A percentile compares a stretch with the other conserved stretches of the same genome.
Conservation (phyloP, 495 filamentous ascomycete species). For the Annulohypoxylon bovei region DNA sequence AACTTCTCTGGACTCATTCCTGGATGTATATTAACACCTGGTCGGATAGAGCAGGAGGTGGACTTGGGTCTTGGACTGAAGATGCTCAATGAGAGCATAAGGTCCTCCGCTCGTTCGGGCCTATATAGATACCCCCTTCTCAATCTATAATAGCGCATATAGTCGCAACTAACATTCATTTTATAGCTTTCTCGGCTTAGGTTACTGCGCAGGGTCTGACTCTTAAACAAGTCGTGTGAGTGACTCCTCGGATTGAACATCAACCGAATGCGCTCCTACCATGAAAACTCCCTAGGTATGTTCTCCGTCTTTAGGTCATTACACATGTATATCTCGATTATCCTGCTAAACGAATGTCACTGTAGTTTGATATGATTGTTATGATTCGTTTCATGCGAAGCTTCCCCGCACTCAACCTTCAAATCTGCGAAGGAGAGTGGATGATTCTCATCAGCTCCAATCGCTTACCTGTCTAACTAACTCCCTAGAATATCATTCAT, state of each 20-base stretch:
- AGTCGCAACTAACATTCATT: conserved; percentile 6
- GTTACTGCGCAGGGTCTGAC: background rate
- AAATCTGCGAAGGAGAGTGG: background rate
- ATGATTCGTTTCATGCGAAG: conserved; percentile 19
- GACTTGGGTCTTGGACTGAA: conserved; percentile 18
- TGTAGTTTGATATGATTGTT: background rate
- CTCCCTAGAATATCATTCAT: background rate
- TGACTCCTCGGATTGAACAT: conserved; percentile 13
- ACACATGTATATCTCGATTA: background rate
- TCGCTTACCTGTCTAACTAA: background rate
- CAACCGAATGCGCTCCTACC: conserved; percentile 10
- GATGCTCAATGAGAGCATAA: conserved; percentile 29
- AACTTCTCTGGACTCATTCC: background rate
- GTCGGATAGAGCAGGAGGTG: conserved; percentile 8
- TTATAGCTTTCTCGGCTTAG: background rate
- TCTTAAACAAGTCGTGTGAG: background rate
- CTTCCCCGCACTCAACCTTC: conserved; percentile 32
- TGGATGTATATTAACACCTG: conserved; percentile 26
- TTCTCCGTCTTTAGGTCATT: background rate
- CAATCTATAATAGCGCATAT: conserved; percentile 24
- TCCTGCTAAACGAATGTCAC: conserved; percentile 31
- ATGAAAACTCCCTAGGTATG: background rate
- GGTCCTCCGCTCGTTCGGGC: conserved; percentile 34
- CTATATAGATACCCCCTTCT: conserved; percentile 45
- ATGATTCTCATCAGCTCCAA: background rate